Base-by-base conservation (phyloP, 345 rosid species). In the Brassica incana region DNA sequence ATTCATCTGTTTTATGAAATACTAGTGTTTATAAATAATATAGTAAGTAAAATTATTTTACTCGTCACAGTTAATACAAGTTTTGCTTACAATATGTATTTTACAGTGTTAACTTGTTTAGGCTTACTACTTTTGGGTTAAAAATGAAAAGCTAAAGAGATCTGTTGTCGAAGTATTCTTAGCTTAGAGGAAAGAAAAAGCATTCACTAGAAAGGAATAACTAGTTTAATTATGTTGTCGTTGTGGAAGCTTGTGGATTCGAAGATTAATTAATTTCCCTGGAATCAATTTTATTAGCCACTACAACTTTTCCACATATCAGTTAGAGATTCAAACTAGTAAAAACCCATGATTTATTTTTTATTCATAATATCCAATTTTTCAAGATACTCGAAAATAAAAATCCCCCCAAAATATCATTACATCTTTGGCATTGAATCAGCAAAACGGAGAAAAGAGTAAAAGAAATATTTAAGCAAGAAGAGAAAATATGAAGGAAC, bases 381-480 rank as follows among this genome's bases (percentile, higher is more conserved):
- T 9, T 54, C 70, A 69, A 69, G 71, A 63, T 61, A 63, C 33
- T 6, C 16, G 61, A 74, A 69, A 43, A 63, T 50, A 71, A 65
- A 77, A 73, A 27, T 14, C 75, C 75, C 73, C 83, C 72, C 30
- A 75, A 69, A 69, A 61, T 75, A 80, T 69, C 18, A 69, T 69
- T 80, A 74, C 79, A 80, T 80, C 67, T 80, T 80, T 62, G 71
- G 71, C n/a, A 8, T 40, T 59, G 43, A 40, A 78, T 52, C 60
- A 58, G 36, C 77, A 72, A 56, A 56, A 60, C 5, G 77, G 27
- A 48, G 15, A 52, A 10, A 9, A 16, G 56, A 30, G 48, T 7
- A 8, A 69, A 8, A 60, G 14, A 62, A 14, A 70, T 61, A 70
- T 70, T 70, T 25, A 35, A 35, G 58, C 12, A 66, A 23, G 11